A percentile compares a stretch with the other conserved stretches of the same genome.
phyloP scores from a whole-genome alignment of 441 rosid species.

The Euphorbia celastroides region DNA sequence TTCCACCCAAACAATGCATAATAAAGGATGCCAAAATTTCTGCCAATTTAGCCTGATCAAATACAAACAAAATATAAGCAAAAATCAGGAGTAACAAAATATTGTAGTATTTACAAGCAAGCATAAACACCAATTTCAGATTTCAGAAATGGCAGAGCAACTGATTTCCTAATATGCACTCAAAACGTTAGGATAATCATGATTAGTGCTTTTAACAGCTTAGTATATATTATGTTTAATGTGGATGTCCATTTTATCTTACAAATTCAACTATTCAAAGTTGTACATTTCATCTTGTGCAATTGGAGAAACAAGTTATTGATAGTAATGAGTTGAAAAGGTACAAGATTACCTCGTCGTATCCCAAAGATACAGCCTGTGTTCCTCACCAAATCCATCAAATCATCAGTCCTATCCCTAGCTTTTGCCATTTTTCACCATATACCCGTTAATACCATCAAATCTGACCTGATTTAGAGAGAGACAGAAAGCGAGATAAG shows the following conservation, averaged over 20 bases:
- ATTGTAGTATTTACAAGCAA: not conserved
- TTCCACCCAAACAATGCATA: constrained; percentile 33
- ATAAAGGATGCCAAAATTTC: constrained; percentile 87
- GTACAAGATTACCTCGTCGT: constrained; percentile 49
- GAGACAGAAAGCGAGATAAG: too few species aligned
- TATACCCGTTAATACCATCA: constrained; percentile 6
- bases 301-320: not conserved
- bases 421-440: constrained; percentile 53
- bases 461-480: not conserved
- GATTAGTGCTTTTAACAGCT: not conserved
- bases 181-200: not conserved
- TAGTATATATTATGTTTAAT: not conserved
- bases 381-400: constrained; percentile 74
- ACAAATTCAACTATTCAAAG: not conserved
- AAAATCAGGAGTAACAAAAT: constrained; percentile 5
- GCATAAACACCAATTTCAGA: not conserved
- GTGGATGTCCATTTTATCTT: too few species aligned
- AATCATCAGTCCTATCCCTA: constrained; percentile 89
- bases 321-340: constrained; percentile 2
- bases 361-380: constrained; percentile 62
- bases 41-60: constrained; percentile 67
- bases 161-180: not conserved
- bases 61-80: not conserved
- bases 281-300: not conserved
- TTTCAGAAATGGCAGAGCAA: not conserved